These are phyloP conservation scores for Jacaranda copaia DNA, from an alignment of 257 asterid species.

Conservation along the genomic window DNA sequence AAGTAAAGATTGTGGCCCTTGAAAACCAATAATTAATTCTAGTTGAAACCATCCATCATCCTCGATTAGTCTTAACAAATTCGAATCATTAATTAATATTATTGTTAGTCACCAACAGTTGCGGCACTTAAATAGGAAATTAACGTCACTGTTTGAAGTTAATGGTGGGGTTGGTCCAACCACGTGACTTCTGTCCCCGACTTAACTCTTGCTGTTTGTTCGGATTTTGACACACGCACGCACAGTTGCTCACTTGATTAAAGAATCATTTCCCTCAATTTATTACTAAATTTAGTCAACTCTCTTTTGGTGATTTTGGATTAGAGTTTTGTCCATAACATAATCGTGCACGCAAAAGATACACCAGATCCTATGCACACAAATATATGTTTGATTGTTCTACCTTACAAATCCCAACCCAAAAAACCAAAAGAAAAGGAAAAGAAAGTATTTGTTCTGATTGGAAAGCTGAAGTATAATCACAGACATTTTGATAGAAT, in stretches of 20 bases:
- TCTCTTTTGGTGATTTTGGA: slow-evolving; percentile 2
- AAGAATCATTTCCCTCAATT: not conserved
- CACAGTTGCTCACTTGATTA: not conserved
- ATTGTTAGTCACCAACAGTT: slow-evolving; percentile 36
- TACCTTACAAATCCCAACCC: not conserved
- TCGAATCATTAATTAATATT: not conserved
- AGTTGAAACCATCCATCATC: not conserved
- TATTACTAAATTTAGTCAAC: slow-evolving; percentile 31
- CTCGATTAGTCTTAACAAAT: not conserved
- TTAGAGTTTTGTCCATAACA: not conserved
- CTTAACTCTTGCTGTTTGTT: slow-evolving; percentile 34
- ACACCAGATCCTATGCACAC: slow-evolving; percentile 32
- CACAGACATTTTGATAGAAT: not conserved
- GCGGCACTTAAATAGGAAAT: slow-evolving; percentile 50
- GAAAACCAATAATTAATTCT: too few relatives aligned
- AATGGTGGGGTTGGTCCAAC: slow-evolving; percentile 51
- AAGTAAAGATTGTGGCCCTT: too few relatives aligned
- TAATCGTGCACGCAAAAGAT: slow-evolving; percentile 31
- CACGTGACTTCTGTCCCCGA: slow-evolving; percentile 64
- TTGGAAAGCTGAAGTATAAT: not conserved
- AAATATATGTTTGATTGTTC: not conserved
- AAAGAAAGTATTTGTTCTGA: too few relatives aligned
- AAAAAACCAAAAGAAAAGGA: not conserved
- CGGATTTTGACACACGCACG: not conserved
- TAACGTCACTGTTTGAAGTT: slow-evolving; percentile 36